phyloP scores from a whole-genome alignment of 2,329 filamentous ascomycete genomes.

The Aspergillus sp. region DNA sequence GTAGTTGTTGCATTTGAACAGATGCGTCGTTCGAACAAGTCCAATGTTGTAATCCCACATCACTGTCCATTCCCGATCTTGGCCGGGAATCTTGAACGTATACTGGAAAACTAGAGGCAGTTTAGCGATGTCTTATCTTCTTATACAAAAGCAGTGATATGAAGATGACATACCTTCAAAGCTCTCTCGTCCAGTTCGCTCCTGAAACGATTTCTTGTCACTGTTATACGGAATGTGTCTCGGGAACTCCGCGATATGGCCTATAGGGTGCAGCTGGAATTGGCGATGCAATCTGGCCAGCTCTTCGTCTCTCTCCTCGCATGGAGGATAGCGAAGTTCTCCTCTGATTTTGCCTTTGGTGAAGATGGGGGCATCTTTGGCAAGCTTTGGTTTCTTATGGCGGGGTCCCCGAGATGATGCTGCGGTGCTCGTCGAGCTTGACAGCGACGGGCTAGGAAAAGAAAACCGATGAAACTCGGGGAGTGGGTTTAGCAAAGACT shows the following conservation, averaged over 20 bases:
- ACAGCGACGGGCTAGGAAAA: slow-evolving; percentile 34
- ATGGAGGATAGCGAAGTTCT: slow-evolving; percentile 67
- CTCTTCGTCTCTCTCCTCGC: slow-evolving; percentile 59
- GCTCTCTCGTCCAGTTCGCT: slow-evolving; percentile 79
- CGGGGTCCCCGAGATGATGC: slow-evolving; percentile 14
- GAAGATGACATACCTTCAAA: slow-evolving; percentile 66
- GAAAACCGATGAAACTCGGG: slow-evolving; percentile 30
- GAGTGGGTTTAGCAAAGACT: slow-evolving; percentile 62
- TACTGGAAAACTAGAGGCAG: slow-evolving; percentile 53
- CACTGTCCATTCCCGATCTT: slow-evolving; percentile 65
- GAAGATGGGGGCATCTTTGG: slow-evolving; percentile 62
- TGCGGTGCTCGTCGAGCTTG: slow-evolving; percentile 40
- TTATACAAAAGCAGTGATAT: not conserved
- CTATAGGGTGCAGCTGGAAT: slow-evolving; percentile 64
- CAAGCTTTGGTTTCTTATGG: slow-evolving; percentile 51
- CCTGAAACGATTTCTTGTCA: slow-evolving; percentile 82
- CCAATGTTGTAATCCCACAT: slow-evolving; percentile 98
- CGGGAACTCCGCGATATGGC: slow-evolving; percentile 54
- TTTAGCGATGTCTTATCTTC: not conserved
- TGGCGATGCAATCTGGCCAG: slow-evolving; percentile 55
- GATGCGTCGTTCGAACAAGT: slow-evolving; percentile 85
- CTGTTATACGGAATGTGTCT: slow-evolving; percentile 91
- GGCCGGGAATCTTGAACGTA: slow-evolving; percentile 66
- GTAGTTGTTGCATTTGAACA: slow-evolving; percentile 88
- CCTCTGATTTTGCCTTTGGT: slow-evolving; percentile 60